Percentiles rank a stretch among this genome's conserved stretches.
Evolutionary conservation across 1,284 basidiomycete genomes (phyloP).

Genomic region (Coriolopsis trogii): DNA sequence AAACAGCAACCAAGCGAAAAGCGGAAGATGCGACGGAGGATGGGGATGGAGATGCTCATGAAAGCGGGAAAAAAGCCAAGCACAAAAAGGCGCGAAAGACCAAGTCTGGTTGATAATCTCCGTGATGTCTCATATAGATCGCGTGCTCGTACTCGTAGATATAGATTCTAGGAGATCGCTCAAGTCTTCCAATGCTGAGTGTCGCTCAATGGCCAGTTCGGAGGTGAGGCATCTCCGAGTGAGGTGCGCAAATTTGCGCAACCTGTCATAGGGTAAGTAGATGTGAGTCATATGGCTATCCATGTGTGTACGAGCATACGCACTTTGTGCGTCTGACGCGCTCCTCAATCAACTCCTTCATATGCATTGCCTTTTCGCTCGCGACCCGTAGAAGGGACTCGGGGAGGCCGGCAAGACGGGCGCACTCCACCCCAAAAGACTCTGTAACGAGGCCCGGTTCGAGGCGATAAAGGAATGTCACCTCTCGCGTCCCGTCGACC

Average conservation of each 20-base stretch:
- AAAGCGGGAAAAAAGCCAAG: slow-evolving; percentile 45
- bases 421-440: slow-evolving; percentile 91
- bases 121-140: slow-evolving; percentile 8
- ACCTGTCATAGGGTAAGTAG: slow-evolving; percentile 13
- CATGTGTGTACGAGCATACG: slow-evolving; percentile 11
- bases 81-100: slow-evolving; percentile 57
- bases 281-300: background rate
- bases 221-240: slow-evolving; percentile 17
- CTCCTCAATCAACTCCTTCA: slow-evolving; percentile 55
- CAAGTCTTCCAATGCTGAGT: slow-evolving; percentile 14
- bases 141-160: slow-evolving; percentile 6
- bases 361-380: slow-evolving; percentile 52
- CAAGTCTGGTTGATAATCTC: slow-evolving; percentile 15
- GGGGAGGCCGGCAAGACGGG: slow-evolving; percentile 81
- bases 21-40: slow-evolving; percentile 33
- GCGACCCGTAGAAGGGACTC: slow-evolving; percentile 68
- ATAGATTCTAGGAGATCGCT: slow-evolving; percentile 16
- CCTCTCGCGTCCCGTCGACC: slow-evolving; percentile 72
- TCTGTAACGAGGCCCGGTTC: slow-evolving; percentile 74
- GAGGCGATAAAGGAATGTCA: slow-evolving; percentile 86
- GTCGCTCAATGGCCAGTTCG: slow-evolving; percentile 6
- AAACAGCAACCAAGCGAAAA: slow-evolving; percentile 34
- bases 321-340: slow-evolving; percentile 56
- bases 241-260: slow-evolving; percentile 25
- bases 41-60: slow-evolving; percentile 28